Conservation (phyloP, 2,329 filamentous ascomycete species). For the Rhinocladiella similis region DNA sequence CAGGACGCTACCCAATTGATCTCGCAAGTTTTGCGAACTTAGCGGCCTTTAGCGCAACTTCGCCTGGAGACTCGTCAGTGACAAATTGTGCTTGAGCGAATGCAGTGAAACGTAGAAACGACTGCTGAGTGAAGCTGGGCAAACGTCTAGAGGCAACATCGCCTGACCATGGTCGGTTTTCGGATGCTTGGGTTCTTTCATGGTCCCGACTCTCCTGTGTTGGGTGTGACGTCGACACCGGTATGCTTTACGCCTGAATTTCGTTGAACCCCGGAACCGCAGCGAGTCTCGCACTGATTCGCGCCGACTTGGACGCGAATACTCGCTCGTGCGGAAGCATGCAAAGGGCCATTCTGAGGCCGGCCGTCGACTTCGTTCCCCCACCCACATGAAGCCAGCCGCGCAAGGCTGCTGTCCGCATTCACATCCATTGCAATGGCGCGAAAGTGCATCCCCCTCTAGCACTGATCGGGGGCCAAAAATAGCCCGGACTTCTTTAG, state of each 20-base stretch:
- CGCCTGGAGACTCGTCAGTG: slow-evolving; percentile 1
- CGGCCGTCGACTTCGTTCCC: neutral
- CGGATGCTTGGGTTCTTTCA: neutral
- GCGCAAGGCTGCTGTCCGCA: no score
- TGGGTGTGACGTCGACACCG: neutral
- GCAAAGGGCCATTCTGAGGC: no score
- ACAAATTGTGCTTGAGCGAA: slow-evolving; percentile 18
- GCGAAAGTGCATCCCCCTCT: no score
- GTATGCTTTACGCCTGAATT: neutral
- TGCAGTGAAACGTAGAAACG: neutral
- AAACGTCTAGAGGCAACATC: no score
- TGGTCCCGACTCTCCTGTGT: neutral
- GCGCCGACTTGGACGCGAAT: no score
- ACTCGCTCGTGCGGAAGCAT: no score
- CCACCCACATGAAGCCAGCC: neutral
- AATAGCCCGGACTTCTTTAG: neutral
- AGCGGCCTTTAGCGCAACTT: neutral
- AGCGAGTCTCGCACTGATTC: no score
- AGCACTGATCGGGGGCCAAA: neutral
- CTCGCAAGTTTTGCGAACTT: neutral
- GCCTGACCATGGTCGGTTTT: no score
- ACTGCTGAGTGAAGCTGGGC: neutral
- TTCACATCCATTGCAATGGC: no score
- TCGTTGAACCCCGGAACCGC: neutral
- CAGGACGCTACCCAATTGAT: no score